These are phyloP conservation scores for Aspergillus glaucus DNA, from an alignment of 2,329 filamentous ascomycete genomes.

Conservation along the genomic window DNA sequence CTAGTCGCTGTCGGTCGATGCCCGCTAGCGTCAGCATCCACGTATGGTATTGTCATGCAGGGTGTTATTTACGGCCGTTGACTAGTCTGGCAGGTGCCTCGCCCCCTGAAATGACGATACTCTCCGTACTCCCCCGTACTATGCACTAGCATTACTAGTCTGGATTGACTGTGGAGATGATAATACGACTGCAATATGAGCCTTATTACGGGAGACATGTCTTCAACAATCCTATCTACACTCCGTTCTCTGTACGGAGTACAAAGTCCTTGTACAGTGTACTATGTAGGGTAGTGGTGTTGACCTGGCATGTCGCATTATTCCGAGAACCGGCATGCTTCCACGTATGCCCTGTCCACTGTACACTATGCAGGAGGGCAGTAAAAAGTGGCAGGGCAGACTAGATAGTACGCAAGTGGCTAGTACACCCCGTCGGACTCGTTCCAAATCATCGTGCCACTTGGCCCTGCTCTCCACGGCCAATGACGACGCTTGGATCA, in stretches of 20 bases:
- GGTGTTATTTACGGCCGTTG: neutral
- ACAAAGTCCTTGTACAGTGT: too few species aligned
- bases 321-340: neutral
- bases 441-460: neutral
- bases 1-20: constrained; percentile 6
- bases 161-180: too few species aligned
- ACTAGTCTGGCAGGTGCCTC: neutral
- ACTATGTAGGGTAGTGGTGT: too few species aligned
- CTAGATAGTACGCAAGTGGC: neutral
- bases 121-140: too few species aligned
- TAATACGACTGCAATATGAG: too few species aligned
- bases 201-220: too few species aligned
- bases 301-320: neutral
- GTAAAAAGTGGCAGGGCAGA: neutral
- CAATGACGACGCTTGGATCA: neutral
- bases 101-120: neutral
- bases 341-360: neutral
- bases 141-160: neutral
- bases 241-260: too few species aligned
- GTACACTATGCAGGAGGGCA: neutral
- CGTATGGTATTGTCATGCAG: neutral
- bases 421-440: neutral
- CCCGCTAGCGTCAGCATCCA: constrained; percentile 2
- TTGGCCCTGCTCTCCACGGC: neutral
- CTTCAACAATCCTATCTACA: too few species aligned